Evolutionary conservation across 1,284 basidiomycete species (phyloP), one percentile per base, ranked within the genome.

Genomic region (Melampsora abietis-canadensis): DNA sequence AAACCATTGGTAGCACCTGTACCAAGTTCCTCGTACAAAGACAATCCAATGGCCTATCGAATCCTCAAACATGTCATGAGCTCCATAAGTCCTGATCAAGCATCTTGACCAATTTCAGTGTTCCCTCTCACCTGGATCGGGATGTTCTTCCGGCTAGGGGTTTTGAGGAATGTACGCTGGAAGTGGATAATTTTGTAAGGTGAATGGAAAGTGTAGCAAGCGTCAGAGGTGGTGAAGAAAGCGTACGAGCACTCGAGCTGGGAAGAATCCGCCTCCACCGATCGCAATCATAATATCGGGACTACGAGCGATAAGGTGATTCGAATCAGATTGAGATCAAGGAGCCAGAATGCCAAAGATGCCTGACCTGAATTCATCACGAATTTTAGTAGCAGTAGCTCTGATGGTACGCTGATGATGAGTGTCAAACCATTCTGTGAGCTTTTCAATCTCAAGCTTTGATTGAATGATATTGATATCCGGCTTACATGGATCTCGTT

Each of bases 11-110:
- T 17, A 77, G 68, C 0, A 68, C 73, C 27, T 12, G 34, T 17
- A 76, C 78, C 67, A 15, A 94, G 84, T 31, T 89, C 87, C 81
- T 97, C 94, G 79, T 97, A 97, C 4, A 97, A 85, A 2, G 92
- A 94, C 44, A 97, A 86, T 1, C 94, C 93, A 78, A 97, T 94
- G 2, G 94, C 94, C 82, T 86, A 78, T 96, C n/a, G 17, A 54
- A 12, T 21, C 6, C 5, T 21, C 19, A n/a, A 27, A 54, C 12
- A 54, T n/a, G 6, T 1, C n/a, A 21, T 54, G 19, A 54, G 51
- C 6, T n/a, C 51, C 12, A 54, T 54, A 54, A 54, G 17, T 6
- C n/a, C 24, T n/a, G 5, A 27, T 54, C 17, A 54, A 54, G 4
- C 6, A n/a, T 8, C 21, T 27, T n/a, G 8, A n/a, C 8, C 2